Conservation (phyloP, 139 green algal species). For the Volvox africanus region DNA sequence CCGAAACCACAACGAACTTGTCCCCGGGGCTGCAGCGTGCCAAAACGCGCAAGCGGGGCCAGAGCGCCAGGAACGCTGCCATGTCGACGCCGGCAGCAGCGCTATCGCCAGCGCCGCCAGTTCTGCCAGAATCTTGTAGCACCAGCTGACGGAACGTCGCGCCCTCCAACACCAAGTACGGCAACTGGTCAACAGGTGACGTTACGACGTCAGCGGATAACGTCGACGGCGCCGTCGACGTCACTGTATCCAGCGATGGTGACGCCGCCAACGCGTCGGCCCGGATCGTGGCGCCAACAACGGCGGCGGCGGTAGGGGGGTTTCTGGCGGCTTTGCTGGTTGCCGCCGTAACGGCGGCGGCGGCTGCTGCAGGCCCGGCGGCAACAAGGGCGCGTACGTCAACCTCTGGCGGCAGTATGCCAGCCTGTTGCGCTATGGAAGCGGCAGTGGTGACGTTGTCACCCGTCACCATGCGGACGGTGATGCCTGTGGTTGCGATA, state of each 20-base stretch:
- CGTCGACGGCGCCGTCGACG: neutral
- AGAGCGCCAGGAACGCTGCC: slow-evolving; percentile 61
- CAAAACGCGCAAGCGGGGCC: slow-evolving; percentile 87
- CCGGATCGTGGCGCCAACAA: no score
- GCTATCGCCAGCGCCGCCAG: neutral
- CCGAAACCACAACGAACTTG: slow-evolving; percentile 91
- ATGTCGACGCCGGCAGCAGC: neutral
- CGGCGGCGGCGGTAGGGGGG: no score
- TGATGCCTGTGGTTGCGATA: slow-evolving; percentile 73
- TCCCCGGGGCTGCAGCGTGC: slow-evolving; percentile 91
- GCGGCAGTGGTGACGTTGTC: slow-evolving; percentile 93
- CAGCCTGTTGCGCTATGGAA: slow-evolving; percentile 86
- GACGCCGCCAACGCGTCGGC: no score
- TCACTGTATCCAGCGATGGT: no score
- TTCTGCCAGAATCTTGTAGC: neutral
- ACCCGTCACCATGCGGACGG: slow-evolving; percentile 97
- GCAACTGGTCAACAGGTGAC: neutral
- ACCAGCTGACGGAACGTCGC: slow-evolving; percentile 73
- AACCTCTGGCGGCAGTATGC: slow-evolving; percentile 79
- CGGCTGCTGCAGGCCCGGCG: neutral
- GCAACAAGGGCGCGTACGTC: neutral
- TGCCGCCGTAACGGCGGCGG: neutral
- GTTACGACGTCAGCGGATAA: neutral
- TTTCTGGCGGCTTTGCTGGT: neutral
- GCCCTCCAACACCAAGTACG: slow-evolving; percentile 53